Evolutionary conservation across 345 rosid genomes (phyloP).

Genomic region (Populus nigra): DNA sequence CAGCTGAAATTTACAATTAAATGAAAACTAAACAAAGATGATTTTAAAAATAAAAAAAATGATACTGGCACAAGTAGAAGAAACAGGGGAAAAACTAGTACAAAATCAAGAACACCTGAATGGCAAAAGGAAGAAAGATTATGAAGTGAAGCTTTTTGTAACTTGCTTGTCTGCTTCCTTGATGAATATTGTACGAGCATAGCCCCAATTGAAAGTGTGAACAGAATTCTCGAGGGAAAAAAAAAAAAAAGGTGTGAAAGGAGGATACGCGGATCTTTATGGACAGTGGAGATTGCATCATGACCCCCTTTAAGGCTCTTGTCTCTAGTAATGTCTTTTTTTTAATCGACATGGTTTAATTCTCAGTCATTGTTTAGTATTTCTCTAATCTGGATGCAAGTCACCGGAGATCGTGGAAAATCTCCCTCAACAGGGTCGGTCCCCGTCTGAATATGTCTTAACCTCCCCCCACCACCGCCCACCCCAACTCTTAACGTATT

Average conservation of each 20-base stretch:
- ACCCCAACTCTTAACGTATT: background rate
- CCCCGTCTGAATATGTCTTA: slow-evolving; percentile 1
- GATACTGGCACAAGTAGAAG: too few species aligned
- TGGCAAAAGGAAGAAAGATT: background rate
- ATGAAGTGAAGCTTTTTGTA: background rate
- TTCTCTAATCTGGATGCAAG: background rate
- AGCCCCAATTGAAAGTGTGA: background rate
- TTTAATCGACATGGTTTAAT: background rate
- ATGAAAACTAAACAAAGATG: too few species aligned
- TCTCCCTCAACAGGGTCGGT: slow-evolving; percentile 18
- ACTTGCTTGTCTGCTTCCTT: background rate
- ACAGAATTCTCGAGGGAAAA: background rate
- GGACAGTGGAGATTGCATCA: slow-evolving; percentile 33
- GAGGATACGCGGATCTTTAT: slow-evolving; percentile 42
- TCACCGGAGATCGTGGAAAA: slow-evolving; percentile 35
- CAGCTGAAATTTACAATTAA: too few species aligned
- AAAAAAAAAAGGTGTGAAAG: slow-evolving; percentile 8
- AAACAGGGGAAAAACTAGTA: too few species aligned
- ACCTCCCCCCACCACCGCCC: slow-evolving; percentile 25
- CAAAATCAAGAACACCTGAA: too few species aligned
- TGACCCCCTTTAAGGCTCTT: too few species aligned
- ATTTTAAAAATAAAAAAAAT: too few species aligned
- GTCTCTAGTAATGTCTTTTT: background rate
- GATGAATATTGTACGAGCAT: background rate
- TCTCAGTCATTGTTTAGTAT: background rate